Evolutionary conservation across 345 rosid species (phyloP).

Genomic region (Eucalyptus cloeziana): DNA sequence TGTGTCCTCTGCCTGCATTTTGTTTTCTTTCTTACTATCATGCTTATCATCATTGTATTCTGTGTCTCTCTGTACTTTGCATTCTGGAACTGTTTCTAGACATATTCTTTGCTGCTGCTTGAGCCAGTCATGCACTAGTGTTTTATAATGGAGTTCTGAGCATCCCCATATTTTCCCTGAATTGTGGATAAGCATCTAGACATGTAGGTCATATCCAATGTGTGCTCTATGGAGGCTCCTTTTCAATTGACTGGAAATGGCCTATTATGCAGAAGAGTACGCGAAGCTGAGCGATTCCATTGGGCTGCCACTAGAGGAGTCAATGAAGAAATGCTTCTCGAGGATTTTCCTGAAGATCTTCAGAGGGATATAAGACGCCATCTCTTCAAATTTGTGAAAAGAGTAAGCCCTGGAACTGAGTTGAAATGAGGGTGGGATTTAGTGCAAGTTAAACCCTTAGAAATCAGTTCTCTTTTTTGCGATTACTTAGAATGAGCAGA

Average conservation of each 20-base stretch:
- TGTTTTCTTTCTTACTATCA: background rate
- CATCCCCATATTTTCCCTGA: background rate
- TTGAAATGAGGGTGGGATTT: background rate
- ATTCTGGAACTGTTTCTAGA: background rate
- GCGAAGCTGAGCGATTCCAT: slow-evolving; percentile 63
- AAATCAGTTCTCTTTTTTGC: background rate
- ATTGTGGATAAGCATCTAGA: background rate
- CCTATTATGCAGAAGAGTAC: slow-evolving; percentile 43
- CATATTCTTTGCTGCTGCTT: background rate
- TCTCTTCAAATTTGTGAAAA: slow-evolving; percentile 69
- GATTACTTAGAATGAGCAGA: background rate
- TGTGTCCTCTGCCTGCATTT: background rate
- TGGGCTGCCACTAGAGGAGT: slow-evolving; percentile 95
- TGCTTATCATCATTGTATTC: background rate
- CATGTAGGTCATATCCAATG: background rate
- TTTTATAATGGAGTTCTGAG: background rate
- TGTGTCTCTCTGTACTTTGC: background rate
- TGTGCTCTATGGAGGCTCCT: background rate
- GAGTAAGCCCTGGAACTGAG: slow-evolving; percentile 18
- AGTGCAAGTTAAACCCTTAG: background rate
- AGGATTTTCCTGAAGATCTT: slow-evolving; percentile 82
- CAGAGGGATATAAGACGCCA: slow-evolving; percentile 81
- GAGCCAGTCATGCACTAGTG: background rate
- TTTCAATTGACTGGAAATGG: background rate
- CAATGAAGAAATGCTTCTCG: slow-evolving; percentile 56